phyloP scores from a whole-genome alignment of 31 red algal genomes.

The Odonthalia washingtoniensis region DNA sequence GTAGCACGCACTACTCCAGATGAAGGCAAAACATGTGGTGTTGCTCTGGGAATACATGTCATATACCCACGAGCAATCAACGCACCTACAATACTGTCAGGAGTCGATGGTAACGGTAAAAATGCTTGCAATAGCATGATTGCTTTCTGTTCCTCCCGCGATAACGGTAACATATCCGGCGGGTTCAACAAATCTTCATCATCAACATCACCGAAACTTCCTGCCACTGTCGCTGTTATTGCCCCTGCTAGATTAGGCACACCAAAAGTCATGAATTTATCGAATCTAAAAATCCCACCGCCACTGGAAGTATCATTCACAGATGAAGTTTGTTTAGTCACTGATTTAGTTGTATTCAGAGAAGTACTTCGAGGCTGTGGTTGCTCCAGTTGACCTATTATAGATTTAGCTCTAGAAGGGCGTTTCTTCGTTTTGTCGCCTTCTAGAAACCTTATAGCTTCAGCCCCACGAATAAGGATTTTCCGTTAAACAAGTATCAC shows the following conservation, averaged over 20 bases:
- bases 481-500: no score
- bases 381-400: no score
- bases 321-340: no score
- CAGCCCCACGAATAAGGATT: no score
- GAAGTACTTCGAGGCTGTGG: no score
- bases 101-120: slow-evolving; percentile 59
- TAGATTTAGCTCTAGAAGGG: no score
- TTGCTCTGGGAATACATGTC: slow-evolving; percentile 42
- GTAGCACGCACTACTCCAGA: slow-evolving; percentile 51
- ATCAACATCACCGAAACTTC: slow-evolving; percentile 33
- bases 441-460: no score
- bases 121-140: slow-evolving; percentile 74
- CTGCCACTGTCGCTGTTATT: slow-evolving; percentile 33
- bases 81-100: slow-evolving; percentile 64
- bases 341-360: no score
- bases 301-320: no score
- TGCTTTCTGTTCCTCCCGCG: slow-evolving; percentile 63
- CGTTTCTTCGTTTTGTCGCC: no score
- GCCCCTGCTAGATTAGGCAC: slow-evolving; percentile 60
- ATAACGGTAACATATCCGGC: slow-evolving; percentile 51
- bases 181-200: slow-evolving; percentile 51
- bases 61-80: slow-evolving; percentile 62
- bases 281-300: slow-evolving; percentile 51
- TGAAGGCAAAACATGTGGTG: slow-evolving; percentile 65
- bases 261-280: slow-evolving; percentile 54